Percentiles rank a stretch among this genome's conserved stretches.
These are phyloP conservation scores for Acmispon strigosus DNA, from an alignment of 306 rosid species.

Conservation along the genomic window DNA sequence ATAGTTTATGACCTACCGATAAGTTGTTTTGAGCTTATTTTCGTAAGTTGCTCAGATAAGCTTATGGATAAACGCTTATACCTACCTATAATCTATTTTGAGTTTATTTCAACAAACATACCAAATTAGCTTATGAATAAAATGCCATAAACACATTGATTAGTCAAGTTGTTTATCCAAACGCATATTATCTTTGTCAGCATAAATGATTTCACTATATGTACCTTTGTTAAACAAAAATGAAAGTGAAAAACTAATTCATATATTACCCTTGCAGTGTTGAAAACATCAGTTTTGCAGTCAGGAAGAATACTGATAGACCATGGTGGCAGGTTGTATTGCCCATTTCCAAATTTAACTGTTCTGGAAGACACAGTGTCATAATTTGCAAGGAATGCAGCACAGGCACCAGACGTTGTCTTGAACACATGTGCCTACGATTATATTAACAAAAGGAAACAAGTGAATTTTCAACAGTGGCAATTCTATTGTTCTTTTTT, in stretches of 20 bases:
- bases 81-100: too few species aligned
- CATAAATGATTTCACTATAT: background rate
- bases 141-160: too few species aligned
- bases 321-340: conserved; percentile 75
- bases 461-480: conserved; percentile 6
- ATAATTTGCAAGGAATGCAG: conserved; percentile 82
- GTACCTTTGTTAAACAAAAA: background rate
- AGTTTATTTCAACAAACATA: too few species aligned
- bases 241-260: background rate
- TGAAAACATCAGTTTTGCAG: conserved; percentile 63
- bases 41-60: too few species aligned
- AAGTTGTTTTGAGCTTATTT: too few species aligned
- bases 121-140: too few species aligned
- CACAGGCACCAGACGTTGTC: conserved; percentile 51
- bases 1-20: too few species aligned
- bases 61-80: too few species aligned
- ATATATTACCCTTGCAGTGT: conserved; percentile 68
- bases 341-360: conserved; percentile 49
- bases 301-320: conserved; percentile 85
- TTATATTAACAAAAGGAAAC: conserved; percentile 20
- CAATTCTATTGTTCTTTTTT: background rate
- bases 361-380: conserved; percentile 37
- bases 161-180: background rate
- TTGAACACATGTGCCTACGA: conserved; percentile 60
- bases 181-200: background rate